A percentile compares a stretch with the other conserved stretches of the same genome.
Evolutionary conservation across 257 asterid species (phyloP).

Genomic region (Solanum infundibuliforme): DNA sequence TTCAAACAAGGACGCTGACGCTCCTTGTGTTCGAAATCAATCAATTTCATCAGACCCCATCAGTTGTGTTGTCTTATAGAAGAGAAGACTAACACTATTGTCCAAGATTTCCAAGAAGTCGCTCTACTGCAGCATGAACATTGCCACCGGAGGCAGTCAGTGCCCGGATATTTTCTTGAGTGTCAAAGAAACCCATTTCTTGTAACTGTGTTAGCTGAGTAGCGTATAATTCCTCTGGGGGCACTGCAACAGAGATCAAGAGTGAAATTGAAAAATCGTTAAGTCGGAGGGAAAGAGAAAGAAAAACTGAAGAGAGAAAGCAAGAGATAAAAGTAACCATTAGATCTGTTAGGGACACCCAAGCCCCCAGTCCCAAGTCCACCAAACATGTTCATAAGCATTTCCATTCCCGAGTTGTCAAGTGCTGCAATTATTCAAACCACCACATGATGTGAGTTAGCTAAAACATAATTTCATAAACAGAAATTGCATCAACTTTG

Average conservation of each 20-base stretch:
- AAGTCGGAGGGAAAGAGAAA: not conserved
- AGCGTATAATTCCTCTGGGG: constrained; percentile 37
- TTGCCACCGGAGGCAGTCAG: constrained; percentile 37
- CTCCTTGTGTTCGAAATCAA: constrained; percentile 3
- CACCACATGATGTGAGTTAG: not conserved
- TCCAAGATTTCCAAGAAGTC: constrained; percentile 29
- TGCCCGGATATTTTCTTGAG: constrained; percentile 40
- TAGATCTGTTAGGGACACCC: constrained; percentile 19
- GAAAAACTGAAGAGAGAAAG: not conserved
- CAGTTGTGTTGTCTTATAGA: not conserved
- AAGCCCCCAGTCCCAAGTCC: constrained; percentile 38
- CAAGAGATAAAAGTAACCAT: constrained; percentile 11
- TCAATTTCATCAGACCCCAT: not conserved
- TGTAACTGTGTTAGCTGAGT: constrained; percentile 34
- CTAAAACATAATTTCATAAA: not conserved
- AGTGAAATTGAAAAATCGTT: not conserved
- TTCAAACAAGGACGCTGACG: not conserved
- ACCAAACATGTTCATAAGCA: constrained; percentile 41
- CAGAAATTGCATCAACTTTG: not conserved
- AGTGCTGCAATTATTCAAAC: constrained; percentile 1
- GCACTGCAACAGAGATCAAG: constrained; percentile 16
- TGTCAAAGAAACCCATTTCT: constrained; percentile 50
- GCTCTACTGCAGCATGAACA: constrained; percentile 49
- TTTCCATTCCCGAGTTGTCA: constrained; percentile 22
- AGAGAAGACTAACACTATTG: constrained; percentile 7